Evolutionary conservation across 495 filamentous ascomycete genomes (phyloP).

Genomic region (Talaromyces stipitatus): DNA sequence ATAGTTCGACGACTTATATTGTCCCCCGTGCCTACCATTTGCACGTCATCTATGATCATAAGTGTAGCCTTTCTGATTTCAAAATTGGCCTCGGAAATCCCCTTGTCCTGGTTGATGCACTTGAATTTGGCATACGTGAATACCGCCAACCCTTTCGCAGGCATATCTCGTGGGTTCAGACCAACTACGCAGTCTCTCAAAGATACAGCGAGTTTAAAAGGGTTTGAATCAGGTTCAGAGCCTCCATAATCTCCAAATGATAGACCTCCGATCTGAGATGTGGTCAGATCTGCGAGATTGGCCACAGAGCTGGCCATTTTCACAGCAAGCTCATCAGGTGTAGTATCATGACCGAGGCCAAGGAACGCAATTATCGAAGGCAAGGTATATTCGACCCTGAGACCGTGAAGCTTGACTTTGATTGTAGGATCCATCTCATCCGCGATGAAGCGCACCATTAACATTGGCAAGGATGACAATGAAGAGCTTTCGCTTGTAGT

Average conservation of each 20-base stretch:
- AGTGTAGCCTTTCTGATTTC: slow-evolving; percentile 73
- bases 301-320: slow-evolving; percentile 73
- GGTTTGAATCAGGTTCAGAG: slow-evolving; percentile 25
- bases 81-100: slow-evolving; percentile 50
- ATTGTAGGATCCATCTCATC: slow-evolving; percentile 90
- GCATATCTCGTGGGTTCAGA: slow-evolving; percentile 70
- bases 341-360: slow-evolving; percentile 56
- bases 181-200: slow-evolving; percentile 75
- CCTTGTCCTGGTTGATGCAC: slow-evolving; percentile 51
- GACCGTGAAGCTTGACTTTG: slow-evolving; percentile 75
- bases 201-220: slow-evolving; percentile 62
- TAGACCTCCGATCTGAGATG: not conserved
- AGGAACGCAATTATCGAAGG: slow-evolving; percentile 73
- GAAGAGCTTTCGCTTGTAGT: slow-evolving; percentile 9
- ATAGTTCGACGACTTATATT: slow-evolving; percentile 39
- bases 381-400: slow-evolving; percentile 79
- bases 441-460: slow-evolving; percentile 79
- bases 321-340: slow-evolving; percentile 65
- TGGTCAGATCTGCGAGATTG: slow-evolving; percentile 56
- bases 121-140: slow-evolving; percentile 67
- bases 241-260: slow-evolving; percentile 4
- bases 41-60: slow-evolving; percentile 73
- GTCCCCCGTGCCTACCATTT: slow-evolving; percentile 37
- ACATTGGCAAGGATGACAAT: slow-evolving; percentile 40
- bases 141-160: slow-evolving; percentile 67